Percentiles rank a stretch among this genome's conserved stretches.
Evolutionary conservation across 2,329 filamentous ascomycete genomes (phyloP).

Genomic region (Sporothrix variecibatus): DNA sequence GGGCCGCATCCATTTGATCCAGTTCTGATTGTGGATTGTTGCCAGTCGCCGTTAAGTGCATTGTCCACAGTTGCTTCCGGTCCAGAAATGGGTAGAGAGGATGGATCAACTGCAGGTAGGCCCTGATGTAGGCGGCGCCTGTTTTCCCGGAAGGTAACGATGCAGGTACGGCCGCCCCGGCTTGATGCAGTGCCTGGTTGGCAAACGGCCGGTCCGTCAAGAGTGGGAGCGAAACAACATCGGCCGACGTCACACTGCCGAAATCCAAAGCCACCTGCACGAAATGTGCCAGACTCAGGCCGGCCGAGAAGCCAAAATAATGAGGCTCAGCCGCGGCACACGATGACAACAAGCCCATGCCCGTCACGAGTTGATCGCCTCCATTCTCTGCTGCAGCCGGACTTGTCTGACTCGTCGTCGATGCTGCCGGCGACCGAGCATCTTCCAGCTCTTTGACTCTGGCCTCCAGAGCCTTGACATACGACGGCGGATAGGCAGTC

Average conservation of each 20-base stretch:
- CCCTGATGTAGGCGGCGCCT: slow-evolving; percentile 21
- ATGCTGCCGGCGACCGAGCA: background rate
- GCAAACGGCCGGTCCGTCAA: slow-evolving; percentile 26
- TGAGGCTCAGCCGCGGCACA: slow-evolving; percentile 26
- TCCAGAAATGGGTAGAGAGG: slow-evolving; percentile 26
- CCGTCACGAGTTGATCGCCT: slow-evolving; percentile 1
- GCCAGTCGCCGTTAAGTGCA: background rate
- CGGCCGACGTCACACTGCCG: slow-evolving; percentile 19
- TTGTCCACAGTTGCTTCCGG: background rate
- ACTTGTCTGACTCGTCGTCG: background rate
- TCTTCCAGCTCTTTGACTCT: slow-evolving; percentile 17
- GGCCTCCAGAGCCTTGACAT: slow-evolving; percentile 25
- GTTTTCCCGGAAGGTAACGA: background rate
- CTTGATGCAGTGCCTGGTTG: slow-evolving; percentile 22
- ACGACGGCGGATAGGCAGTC: slow-evolving; percentile 24
- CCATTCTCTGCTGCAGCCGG: background rate
- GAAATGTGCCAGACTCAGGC: slow-evolving; percentile 27
- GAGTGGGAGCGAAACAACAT: slow-evolving; percentile 24
- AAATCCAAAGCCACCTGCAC: slow-evolving; percentile 28
- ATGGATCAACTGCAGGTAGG: slow-evolving; percentile 26
- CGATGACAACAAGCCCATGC: slow-evolving; percentile 28
- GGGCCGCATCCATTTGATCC: background rate
- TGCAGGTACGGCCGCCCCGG: background rate
- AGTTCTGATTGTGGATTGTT: background rate
- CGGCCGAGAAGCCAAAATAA: slow-evolving; percentile 28